phyloP scores from a whole-genome alignment of 257 asterid genomes.

The Nicotiana sylvestris region DNA sequence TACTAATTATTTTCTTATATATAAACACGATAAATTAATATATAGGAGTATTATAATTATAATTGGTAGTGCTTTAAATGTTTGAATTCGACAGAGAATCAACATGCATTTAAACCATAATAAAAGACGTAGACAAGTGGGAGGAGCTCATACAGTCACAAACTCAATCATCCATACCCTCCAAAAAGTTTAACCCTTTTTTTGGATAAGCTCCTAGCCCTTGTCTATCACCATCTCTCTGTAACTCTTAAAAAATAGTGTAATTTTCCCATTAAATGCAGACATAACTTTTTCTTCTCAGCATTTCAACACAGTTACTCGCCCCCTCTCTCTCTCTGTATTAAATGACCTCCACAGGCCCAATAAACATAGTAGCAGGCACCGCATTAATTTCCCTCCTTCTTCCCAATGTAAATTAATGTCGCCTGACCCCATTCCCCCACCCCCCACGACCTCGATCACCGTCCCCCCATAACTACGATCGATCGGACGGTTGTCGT shows the following conservation, averaged over 20 bases:
- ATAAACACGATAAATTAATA: no score
- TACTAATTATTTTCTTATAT: no score
- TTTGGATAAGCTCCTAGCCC: background rate
- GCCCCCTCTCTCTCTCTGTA: background rate
- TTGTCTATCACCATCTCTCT: background rate
- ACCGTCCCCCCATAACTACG: background rate
- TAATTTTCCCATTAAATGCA: constrained; percentile 17
- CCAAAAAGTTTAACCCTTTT: no score
- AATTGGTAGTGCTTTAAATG: no score
- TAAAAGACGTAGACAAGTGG: no score
- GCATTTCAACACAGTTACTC: background rate
- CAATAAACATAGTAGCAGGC: background rate
- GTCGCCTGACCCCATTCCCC: constrained; percentile 3
- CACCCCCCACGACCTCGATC: background rate
- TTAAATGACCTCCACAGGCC: constrained; percentile 19
- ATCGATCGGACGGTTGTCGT: constrained; percentile 2
- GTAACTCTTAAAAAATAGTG: background rate
- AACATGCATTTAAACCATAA: no score
- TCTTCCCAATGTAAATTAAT: constrained; percentile 17
- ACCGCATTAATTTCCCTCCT: constrained; percentile 13
- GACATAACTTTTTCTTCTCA: constrained; percentile 3
- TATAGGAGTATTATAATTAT: no score
- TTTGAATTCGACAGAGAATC: no score
- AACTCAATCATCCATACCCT: no score
- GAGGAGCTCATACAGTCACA: no score